Conservation (phyloP, 768 basidiomycete species). For the Psilocybe cubensis region DNA sequence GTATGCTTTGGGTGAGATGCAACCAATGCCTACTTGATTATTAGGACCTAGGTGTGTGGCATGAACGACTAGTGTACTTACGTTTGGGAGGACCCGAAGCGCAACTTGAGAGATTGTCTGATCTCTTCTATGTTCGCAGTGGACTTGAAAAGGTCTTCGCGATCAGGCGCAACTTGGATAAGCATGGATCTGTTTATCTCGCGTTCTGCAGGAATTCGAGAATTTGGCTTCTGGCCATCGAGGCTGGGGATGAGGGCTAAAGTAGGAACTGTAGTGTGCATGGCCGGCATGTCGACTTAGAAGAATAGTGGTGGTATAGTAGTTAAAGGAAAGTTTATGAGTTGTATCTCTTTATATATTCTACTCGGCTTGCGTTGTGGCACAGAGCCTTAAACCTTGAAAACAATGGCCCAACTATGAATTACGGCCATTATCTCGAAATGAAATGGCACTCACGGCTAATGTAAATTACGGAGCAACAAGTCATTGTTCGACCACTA, state of each 20-base stretch:
- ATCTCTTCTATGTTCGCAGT: conserved; percentile 31
- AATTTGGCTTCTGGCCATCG: not conserved
- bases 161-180: conserved; percentile 37
- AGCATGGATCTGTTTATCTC: conserved; percentile 28
- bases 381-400: too few relatives aligned
- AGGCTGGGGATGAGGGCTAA: conserved; percentile 10
- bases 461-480: too few relatives aligned
- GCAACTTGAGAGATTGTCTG: conserved; percentile 33
- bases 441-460: too few relatives aligned
- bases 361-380: too few relatives aligned
- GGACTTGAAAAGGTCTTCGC: conserved; percentile 32
- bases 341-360: too few relatives aligned
- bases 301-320: not conserved
- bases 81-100: conserved; percentile 24
- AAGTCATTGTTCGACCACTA: too few relatives aligned
- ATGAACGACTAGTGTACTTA: not conserved
- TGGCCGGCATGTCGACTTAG: conserved; percentile 3
- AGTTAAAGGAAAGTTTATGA: too few relatives aligned
- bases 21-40: conserved; percentile 35
- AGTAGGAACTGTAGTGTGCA: conserved; percentile 3
- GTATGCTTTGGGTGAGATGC: conserved; percentile 24
- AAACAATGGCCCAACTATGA: too few relatives aligned
- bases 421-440: too few relatives aligned
- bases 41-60: not conserved
- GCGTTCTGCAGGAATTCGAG: conserved; percentile 26